These are phyloP conservation scores for Venturiaceae sp. DNA, from an alignment of 2,329 filamentous ascomycete species.

Conservation along the genomic window DNA sequence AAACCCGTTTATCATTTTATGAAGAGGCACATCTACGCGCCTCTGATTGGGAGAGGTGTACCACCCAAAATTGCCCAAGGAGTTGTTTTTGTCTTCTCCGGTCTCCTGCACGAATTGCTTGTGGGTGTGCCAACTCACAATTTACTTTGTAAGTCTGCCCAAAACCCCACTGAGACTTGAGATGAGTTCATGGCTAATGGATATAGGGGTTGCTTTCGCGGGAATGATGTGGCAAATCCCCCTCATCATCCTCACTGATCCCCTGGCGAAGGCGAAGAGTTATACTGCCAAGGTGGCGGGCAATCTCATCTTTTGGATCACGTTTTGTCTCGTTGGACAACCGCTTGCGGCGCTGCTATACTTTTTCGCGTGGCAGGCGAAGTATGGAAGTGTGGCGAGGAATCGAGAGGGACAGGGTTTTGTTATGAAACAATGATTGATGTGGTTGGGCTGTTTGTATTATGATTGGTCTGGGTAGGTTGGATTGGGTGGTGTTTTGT, in stretches of 20 bases:
- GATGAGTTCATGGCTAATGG: not conserved
- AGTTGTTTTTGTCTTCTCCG: constrained; percentile 80
- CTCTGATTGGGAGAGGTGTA: constrained; percentile 77
- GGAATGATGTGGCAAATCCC: constrained; percentile 94
- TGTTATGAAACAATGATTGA: not conserved
- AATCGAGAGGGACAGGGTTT: not conserved
- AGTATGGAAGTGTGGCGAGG: constrained; percentile 54
- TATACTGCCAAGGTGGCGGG: constrained; percentile 70
- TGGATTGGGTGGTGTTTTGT: too few relatives aligned
- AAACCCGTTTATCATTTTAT: constrained; percentile 96
- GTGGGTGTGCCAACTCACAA: constrained; percentile 95
- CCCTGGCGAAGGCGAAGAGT: constrained; percentile 55
- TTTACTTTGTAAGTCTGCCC: constrained; percentile 60
- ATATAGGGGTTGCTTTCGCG: constrained; percentile 72
- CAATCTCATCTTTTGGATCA: constrained; percentile 93
- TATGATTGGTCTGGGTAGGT: too few relatives aligned
- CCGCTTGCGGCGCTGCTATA: constrained; percentile 87
- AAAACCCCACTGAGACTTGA: not conserved
- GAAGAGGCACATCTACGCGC: constrained; percentile 85
- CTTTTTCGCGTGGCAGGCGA: constrained; percentile 97
- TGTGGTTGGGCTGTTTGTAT: too few relatives aligned
- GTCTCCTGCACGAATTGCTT: constrained; percentile 80
- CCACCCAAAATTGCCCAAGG: constrained; percentile 60
- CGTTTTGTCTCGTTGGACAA: constrained; percentile 91
- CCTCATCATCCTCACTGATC: constrained; percentile 70